Percentiles rank a stretch among this genome's conserved stretches.
Conservation (phyloP, 1,284 basidiomycete genomes). For the Mrakiaceae sp. region DNA sequence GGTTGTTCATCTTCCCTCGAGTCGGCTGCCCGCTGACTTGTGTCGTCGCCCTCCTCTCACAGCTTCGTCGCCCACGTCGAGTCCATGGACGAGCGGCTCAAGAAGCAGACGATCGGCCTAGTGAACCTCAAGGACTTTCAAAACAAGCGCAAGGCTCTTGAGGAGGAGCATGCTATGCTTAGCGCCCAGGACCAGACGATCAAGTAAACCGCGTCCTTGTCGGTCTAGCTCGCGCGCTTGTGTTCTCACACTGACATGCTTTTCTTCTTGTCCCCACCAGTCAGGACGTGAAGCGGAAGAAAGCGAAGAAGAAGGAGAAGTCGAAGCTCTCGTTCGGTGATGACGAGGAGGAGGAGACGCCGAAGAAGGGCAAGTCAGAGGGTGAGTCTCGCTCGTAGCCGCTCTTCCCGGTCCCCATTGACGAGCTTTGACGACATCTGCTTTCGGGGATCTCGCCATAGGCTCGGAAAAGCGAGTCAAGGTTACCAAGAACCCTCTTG, state of each 20-base stretch:
- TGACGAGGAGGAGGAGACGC: conserved; percentile 52
- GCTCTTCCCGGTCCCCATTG: no score
- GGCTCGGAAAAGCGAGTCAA: conserved; percentile 52
- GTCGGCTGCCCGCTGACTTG: no score
- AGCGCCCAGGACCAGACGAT: conserved; percentile 47
- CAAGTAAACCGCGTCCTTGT: background rate
- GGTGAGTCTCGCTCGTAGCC: conserved; percentile 18
- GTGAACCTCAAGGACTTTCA: conserved; percentile 89
- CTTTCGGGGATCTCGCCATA: no score
- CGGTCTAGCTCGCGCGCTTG: background rate
- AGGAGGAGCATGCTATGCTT: conserved; percentile 82
- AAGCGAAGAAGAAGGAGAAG: conserved; percentile 83
- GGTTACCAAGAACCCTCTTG: conserved; percentile 85
- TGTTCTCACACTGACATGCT: background rate
- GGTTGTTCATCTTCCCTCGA: no score
- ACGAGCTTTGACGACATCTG: no score
- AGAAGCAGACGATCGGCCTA: conserved; percentile 85
- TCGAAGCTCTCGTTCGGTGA: conserved; percentile 79
- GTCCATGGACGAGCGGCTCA: conserved; percentile 86
- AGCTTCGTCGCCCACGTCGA: conserved; percentile 84
- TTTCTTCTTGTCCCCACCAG: background rate
- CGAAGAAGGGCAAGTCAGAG: conserved; percentile 20
- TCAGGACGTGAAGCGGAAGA: conserved; percentile 40
- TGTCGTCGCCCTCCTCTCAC: no score
- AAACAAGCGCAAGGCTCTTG: conserved; percentile 71